Evolutionary conservation across 768 basidiomycete species (phyloP).

Genomic region (Galerina marginata): DNA sequence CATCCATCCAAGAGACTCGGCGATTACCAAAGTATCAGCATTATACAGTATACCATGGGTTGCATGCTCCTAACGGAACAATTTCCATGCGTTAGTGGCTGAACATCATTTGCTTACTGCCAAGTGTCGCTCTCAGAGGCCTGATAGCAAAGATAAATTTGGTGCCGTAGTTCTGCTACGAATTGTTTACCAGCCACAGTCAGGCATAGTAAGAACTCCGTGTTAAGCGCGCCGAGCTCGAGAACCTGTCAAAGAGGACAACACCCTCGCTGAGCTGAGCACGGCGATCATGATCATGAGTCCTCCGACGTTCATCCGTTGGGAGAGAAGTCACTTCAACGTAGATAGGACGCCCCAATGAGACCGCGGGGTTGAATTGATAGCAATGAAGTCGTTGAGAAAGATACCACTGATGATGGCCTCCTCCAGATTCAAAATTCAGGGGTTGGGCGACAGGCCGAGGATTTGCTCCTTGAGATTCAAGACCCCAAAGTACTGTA

Average conservation of each 20-base stretch:
- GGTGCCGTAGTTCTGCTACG: too few relatives aligned
- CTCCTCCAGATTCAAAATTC: not conserved
- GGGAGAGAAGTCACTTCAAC: not conserved
- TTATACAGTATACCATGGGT: too few relatives aligned
- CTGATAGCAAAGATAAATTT: not conserved
- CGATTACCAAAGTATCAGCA: too few relatives aligned
- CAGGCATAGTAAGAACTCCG: not conserved
- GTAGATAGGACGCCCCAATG: not conserved
- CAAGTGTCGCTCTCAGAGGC: not conserved
- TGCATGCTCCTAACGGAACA: too few relatives aligned
- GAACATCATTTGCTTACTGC: not conserved
- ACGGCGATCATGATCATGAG: slow-evolving; percentile 4
- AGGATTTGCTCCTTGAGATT: too few relatives aligned
- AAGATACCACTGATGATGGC: not conserved
- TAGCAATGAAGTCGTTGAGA: not conserved
- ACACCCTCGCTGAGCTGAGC: not conserved
- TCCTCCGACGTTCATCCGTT: slow-evolving; percentile 1
- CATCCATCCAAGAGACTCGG: too few relatives aligned
- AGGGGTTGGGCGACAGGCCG: too few relatives aligned
- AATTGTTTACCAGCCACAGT: not conserved
- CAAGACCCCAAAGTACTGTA: too few relatives aligned
- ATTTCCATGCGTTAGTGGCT: too few relatives aligned
- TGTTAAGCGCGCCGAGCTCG: not conserved
- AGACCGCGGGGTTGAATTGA: not conserved
- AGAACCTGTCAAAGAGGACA: not conserved